Evolutionary conservation across 1,284 basidiomycete species (phyloP), one percentile per base, ranked within the genome.

Genomic region (Pseudozyma tsukubaensis): DNA sequence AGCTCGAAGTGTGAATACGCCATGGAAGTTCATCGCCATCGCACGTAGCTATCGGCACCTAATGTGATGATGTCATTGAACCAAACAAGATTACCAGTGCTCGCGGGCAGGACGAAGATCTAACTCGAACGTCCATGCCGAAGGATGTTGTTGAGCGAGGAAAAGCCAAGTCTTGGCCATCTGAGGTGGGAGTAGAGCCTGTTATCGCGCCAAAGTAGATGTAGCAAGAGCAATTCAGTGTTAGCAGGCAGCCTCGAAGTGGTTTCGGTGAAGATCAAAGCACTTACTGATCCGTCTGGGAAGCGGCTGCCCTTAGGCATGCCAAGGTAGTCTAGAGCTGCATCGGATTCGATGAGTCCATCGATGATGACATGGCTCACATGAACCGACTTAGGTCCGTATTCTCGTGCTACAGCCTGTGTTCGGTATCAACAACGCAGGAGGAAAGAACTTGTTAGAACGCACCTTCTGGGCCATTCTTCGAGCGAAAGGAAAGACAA

Each of bases 81-180:
- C 5, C 19, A 21, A 13, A 19, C 7, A 3, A 34, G 19, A 24
- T 60, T 5, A 69, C 67, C 67, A 81, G 14, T 81, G 76, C 45
- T 81, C 79, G 16, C 67, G 65, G 43, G 79, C 77, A 1, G 79
- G 78, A 0, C 79, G 59, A 8, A 81, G 56, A 39, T 81, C 79
- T 50, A 81, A 44, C 50, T 81, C 79, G 37, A 72, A 69, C 0
- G 78, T 81, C 79, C 79, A 81, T 11, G 52, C 54, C 10, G 65
- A 66, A 0, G 54, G 68, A 49, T 73, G 62, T 39, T 81, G 79
- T 35, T 76, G 76, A 11, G 79, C 79, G 11, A 81, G 65, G 45
- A 79, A 81, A 8, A 79, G 59, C 75, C 75, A 81, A 0, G 72
- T 66, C 64, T 81, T 81, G n/a, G 77, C 77, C 75, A 78, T 76